Percentiles rank a stretch among this genome's conserved stretches.
Conservation (phyloP, 2,329 filamentous ascomycete genomes). For the Fusarium tricinctum region DNA sequence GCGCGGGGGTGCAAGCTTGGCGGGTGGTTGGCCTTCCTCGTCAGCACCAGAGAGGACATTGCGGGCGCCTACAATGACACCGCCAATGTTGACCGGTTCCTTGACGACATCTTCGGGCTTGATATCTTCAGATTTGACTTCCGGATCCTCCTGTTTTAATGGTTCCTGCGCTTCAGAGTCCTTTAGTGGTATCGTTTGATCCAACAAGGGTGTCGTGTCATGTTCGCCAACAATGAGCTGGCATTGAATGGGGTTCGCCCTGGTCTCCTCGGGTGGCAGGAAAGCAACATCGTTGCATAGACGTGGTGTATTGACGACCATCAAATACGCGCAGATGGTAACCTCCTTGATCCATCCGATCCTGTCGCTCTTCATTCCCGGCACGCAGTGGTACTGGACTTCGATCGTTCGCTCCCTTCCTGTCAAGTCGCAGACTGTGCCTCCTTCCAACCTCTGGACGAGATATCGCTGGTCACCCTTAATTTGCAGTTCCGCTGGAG, state of each 20-base stretch:
- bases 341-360: constrained; percentile 96
- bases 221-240: constrained; percentile 73
- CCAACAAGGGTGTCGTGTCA: constrained; percentile 57
- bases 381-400: constrained; percentile 84
- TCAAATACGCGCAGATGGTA: constrained; percentile 90
- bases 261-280: constrained; percentile 81
- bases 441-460: constrained; percentile 83
- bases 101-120: constrained; percentile 51
- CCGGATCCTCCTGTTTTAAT: constrained; percentile 29
- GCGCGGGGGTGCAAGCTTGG: constrained; percentile 62
- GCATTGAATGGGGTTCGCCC: constrained; percentile 83
- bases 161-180: constrained; percentile 24
- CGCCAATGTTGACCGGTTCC: constrained; percentile 64
- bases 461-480: constrained; percentile 89
- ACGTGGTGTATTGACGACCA: constrained; percentile 91
- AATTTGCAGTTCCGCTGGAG: constrained; percentile 77
- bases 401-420: constrained; percentile 86
- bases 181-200: constrained; percentile 53
- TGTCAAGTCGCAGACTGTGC: constrained; percentile 89
- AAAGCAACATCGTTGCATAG: constrained; percentile 92
- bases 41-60: constrained; percentile 62
- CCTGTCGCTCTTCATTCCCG: constrained; percentile 77
- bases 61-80: constrained; percentile 66
- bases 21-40: constrained; percentile 62
- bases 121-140: background rate